Percentiles rank a stretch among this genome's conserved stretches.
Conservation (phyloP, 2,329 filamentous ascomycete species). For the Alternaria sp. region DNA sequence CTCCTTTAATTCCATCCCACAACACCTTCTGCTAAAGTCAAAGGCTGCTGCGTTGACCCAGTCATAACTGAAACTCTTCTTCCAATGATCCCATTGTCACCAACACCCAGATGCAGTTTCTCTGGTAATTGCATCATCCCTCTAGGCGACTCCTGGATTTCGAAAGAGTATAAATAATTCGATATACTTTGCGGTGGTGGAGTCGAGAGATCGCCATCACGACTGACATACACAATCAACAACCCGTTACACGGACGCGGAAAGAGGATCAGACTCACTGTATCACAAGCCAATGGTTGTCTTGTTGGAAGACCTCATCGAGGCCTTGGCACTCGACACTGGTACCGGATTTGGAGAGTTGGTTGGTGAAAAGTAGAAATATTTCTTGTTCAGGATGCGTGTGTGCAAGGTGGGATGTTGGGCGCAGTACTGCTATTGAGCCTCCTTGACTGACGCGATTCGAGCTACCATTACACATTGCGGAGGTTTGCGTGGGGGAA, state of each 20-base stretch:
- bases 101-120: conserved; percentile 43
- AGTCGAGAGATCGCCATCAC: conserved; percentile 43
- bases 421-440: conserved; percentile 46
- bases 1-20: conserved; percentile 47
- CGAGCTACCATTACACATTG: conserved; percentile 46
- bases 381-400: conserved; percentile 32
- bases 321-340: conserved; percentile 42
- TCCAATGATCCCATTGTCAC: conserved; percentile 46
- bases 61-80: conserved; percentile 46
- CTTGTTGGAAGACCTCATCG: conserved; percentile 13
- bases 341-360: conserved; percentile 33
- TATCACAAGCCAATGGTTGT: conserved; percentile 42
- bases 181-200: conserved; percentile 4
- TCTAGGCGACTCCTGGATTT: conserved; percentile 17
- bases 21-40: conserved; percentile 43
- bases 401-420: conserved; percentile 21
- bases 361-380: conserved; percentile 42
- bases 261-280: conserved; percentile 32
- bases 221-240: conserved; percentile 18
- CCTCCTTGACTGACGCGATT: conserved; percentile 46
- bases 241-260: neutral
- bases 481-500: neutral
- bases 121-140: conserved; percentile 30
- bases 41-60: conserved; percentile 26
- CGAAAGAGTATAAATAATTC: conserved; percentile 41